These are phyloP conservation scores for Litchi chinensis DNA, from an alignment of 345 rosid genomes.

Conservation along the genomic window DNA sequence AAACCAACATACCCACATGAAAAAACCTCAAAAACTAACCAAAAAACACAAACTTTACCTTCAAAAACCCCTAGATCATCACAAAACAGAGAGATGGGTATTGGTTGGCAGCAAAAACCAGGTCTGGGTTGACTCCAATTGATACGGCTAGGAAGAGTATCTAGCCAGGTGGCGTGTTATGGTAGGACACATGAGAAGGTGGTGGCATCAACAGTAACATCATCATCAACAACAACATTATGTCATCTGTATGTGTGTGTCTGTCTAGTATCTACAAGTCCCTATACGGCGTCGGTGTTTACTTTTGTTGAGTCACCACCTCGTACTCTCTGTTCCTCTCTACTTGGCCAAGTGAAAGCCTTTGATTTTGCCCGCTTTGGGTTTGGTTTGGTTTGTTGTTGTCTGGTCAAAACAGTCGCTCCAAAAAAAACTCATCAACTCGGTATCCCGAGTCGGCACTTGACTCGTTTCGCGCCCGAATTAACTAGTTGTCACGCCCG, in stretches of 20 bases:
- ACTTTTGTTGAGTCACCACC: constrained; percentile 6
- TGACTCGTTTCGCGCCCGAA: too few species aligned
- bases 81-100: background rate
- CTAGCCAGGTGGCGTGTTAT: constrained; percentile 19
- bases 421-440: too few species aligned
- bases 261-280: background rate
- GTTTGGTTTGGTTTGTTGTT: too few species aligned
- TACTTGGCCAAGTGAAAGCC: too few species aligned
- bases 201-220: background rate
- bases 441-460: too few species aligned
- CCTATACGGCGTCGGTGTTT: background rate
- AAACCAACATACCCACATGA: background rate
- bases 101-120: background rate
- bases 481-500: too few species aligned
- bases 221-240: background rate
- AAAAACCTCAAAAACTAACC: background rate
- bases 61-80: background rate
- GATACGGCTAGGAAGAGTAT: background rate
- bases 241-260: background rate
- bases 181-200: background rate
- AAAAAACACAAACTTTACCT: background rate
- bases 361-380: too few species aligned
- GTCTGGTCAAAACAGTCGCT: too few species aligned
- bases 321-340: background rate
- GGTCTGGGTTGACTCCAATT: background rate